These are phyloP conservation scores for Pleomassaria siparia DNA, from an alignment of 2,329 filamentous ascomycete genomes.

Conservation along the genomic window DNA sequence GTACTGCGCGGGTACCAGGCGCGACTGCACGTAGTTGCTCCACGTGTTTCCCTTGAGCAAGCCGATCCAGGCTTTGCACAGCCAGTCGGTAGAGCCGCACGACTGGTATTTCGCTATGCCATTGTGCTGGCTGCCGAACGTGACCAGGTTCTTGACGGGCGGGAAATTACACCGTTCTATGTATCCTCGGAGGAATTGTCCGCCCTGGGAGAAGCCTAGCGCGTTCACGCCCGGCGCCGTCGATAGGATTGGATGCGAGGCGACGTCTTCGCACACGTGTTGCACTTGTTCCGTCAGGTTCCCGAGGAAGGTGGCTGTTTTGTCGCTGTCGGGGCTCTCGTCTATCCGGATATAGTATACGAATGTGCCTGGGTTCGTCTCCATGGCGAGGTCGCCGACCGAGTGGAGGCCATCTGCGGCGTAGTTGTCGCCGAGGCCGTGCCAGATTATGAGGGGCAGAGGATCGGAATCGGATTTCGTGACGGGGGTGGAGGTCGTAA, in stretches of 20 bases:
- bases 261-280: slow-evolving; percentile 75
- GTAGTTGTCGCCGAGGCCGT: slow-evolving; percentile 78
- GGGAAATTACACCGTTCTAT: slow-evolving; percentile 82
- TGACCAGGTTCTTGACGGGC: slow-evolving; percentile 76
- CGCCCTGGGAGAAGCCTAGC: slow-evolving; percentile 92
- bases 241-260: slow-evolving; percentile 74
- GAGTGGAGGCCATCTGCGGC: slow-evolving; percentile 71
- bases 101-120: slow-evolving; percentile 82
- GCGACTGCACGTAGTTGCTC: slow-evolving; percentile 73
- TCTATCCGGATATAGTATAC: slow-evolving; percentile 77
- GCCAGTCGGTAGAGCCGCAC: slow-evolving; percentile 71
- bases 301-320: slow-evolving; percentile 84
- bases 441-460: slow-evolving; percentile 78
- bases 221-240: slow-evolving; percentile 85
- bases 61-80: slow-evolving; percentile 79
- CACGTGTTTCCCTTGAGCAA: slow-evolving; percentile 80
- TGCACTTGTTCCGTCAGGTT: slow-evolving; percentile 80
- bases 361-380: slow-evolving; percentile 77
- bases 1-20: slow-evolving; percentile 91
- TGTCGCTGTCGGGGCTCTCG: slow-evolving; percentile 68
- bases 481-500: not conserved
- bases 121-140: slow-evolving; percentile 89
- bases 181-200: slow-evolving; percentile 91
- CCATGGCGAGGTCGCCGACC: slow-evolving; percentile 70
- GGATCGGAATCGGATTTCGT: not conserved